Evolutionary conservation across 768 basidiomycete genomes (phyloP).

Genomic region (Lentinula sp.): DNA sequence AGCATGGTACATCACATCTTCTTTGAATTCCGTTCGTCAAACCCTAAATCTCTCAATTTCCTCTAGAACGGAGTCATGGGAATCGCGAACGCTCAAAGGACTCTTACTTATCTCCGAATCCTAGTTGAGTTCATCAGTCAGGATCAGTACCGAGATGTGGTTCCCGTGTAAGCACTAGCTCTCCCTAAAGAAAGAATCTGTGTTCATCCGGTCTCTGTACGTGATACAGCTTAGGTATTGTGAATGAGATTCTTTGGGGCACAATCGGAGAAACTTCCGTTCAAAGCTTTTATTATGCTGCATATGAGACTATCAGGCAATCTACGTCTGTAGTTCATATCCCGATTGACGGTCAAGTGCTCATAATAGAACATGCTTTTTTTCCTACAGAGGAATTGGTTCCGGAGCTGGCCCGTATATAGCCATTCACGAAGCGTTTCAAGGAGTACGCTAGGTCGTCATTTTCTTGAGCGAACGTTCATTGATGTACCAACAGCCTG

Average conservation of each 20-base stretch:
- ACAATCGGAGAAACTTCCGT: conserved; percentile 46
- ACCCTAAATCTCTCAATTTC: conserved; percentile 5
- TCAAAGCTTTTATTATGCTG: conserved; percentile 37
- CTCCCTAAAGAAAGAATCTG: not conserved
- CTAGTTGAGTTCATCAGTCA: conserved; percentile 83
- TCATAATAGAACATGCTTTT: not conserved
- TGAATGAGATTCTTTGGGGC: conserved; percentile 56
- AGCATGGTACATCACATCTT: conserved; percentile 4
- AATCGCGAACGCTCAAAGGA: conserved; percentile 80
- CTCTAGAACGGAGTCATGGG: conserved; percentile 72
- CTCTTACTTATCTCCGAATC: conserved; percentile 75
- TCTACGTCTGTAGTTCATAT: conserved; percentile 23
- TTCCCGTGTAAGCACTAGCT: conserved; percentile 40
- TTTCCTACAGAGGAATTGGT: conserved; percentile 53
- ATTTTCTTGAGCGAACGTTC: conserved; percentile 1
- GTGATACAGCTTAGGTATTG: conserved; percentile 40
- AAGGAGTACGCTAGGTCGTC: conserved; percentile 34
- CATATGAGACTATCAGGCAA: conserved; percentile 37
- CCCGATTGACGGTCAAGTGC: not conserved
- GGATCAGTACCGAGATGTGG: conserved; percentile 68
- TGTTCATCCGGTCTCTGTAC: not conserved
- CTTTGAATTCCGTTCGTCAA: not conserved
- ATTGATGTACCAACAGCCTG: conserved; percentile 23
- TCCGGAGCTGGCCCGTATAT: conserved; percentile 50
- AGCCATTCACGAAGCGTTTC: conserved; percentile 63